Conservation (phyloP, 2,329 filamentous ascomycete species). For the Tolypocladium nubicola region DNA sequence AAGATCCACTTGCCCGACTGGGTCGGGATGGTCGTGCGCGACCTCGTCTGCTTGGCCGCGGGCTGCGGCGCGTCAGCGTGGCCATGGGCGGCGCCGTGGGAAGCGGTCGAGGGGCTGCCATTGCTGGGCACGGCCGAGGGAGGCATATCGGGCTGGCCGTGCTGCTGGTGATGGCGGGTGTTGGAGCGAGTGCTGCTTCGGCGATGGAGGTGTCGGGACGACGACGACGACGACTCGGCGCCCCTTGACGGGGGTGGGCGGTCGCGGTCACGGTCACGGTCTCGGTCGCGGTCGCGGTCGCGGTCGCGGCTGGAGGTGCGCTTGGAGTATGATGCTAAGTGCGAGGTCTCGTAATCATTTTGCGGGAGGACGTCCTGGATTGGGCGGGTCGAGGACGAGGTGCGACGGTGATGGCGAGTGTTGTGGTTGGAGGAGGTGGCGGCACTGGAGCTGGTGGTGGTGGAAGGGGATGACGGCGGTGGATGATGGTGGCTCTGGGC, state of each 20-base stretch:
- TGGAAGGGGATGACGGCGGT: conserved; percentile 6
- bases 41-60: conserved; percentile 40
- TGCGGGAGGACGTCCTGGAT: conserved; percentile 37
- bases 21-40: conserved; percentile 77
- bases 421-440: conserved; percentile 12
- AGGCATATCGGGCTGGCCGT: conserved; percentile 33
- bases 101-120: conserved; percentile 39
- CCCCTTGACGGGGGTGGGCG: conserved; percentile 36
- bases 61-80: conserved; percentile 25
- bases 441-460: conserved; percentile 13
- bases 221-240: conserved; percentile 35
- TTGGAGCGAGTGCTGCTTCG: conserved; percentile 40
- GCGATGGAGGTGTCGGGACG: conserved; percentile 30
- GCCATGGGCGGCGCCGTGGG: conserved; percentile 29
- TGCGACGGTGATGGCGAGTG: conserved; percentile 26
- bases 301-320: conserved; percentile 57
- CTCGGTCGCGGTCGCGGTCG: conserved; percentile 1
- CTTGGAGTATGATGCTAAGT: conserved; percentile 49
- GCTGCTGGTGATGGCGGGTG: conserved; percentile 16
- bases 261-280: conserved; percentile 2
- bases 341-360: conserved; percentile 64
- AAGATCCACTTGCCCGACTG: conserved; percentile 88
- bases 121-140: conserved; percentile 42
- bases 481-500: conserved; percentile 7
- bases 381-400: conserved; percentile 31